Conservation (phyloP, 495 filamentous ascomycete genomes). For the Lophiotrema nucula region DNA sequence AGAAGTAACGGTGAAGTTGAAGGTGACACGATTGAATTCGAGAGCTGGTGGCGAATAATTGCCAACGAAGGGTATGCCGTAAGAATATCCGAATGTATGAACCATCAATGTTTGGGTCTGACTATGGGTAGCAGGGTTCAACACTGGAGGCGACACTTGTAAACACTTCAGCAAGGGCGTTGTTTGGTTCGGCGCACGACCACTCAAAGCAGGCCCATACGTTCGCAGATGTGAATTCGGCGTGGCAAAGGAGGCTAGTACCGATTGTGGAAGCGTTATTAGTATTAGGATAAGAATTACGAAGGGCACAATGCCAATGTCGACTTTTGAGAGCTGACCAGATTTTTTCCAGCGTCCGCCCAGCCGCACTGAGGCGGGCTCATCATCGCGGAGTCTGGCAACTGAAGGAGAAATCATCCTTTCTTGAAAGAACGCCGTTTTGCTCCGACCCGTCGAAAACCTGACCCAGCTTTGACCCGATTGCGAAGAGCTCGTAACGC, state of each 20-base stretch:
- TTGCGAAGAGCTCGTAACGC: conserved; percentile 5
- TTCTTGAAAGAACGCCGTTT: too few species aligned
- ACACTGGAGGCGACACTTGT: conserved; percentile 40
- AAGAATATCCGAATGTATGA: conserved; percentile 73
- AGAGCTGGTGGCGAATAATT: conserved; percentile 67
- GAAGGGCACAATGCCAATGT: conserved; percentile 9
- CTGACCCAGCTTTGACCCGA: too few species aligned
- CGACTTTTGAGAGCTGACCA: too few species aligned
- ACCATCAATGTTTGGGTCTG: conserved; percentile 58
- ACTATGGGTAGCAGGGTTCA: conserved; percentile 27
- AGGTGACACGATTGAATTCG: conserved; percentile 71
- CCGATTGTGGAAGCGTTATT: conserved; percentile 23
- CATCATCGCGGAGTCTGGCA: too few species aligned
- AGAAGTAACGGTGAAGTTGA: conserved; percentile 80
- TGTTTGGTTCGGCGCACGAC: conserved; percentile 20
- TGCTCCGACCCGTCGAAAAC: too few species aligned
- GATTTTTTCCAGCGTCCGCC: too few species aligned
- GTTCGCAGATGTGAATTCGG: conserved; percentile 7
- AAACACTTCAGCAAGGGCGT: conserved; percentile 35
- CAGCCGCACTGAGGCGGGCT: too few species aligned
- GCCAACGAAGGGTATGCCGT: conserved; percentile 73
- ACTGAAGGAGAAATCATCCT: too few species aligned
- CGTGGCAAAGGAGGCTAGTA: conserved; percentile 10
- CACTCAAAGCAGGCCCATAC: conserved; percentile 9
- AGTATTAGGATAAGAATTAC: conserved; percentile 31